A percentile compares a stretch with the other conserved stretches of the same genome.
These are phyloP conservation scores for Astraeus odoratus DNA, from an alignment of 768 basidiomycete genomes.

Conservation along the genomic window DNA sequence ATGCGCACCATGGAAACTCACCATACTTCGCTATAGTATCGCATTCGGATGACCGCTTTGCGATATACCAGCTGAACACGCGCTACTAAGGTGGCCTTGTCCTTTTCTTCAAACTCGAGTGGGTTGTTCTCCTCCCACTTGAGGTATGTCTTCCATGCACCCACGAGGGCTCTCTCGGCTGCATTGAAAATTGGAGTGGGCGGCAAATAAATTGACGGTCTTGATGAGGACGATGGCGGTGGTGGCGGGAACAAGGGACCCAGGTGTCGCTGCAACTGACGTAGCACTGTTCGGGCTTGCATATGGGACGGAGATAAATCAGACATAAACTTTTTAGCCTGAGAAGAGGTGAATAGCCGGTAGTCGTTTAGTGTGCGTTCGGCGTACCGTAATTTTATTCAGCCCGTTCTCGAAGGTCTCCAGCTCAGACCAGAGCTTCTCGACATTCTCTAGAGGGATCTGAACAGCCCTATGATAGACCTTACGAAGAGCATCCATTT, in stretches of 20 bases:
- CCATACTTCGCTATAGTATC: conserved; percentile 96
- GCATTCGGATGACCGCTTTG: conserved; percentile 86
- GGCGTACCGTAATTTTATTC: conserved; percentile 74
- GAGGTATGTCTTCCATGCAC: conserved; percentile 85
- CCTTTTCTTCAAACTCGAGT: conserved; percentile 83
- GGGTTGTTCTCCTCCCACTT: conserved; percentile 97
- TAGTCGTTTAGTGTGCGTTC: neutral
- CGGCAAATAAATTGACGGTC: conserved; percentile 52
- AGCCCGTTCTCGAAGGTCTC: conserved; percentile 86
- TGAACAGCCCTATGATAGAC: conserved; percentile 92
- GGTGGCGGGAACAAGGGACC: conserved; percentile 52
- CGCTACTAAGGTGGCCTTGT: conserved; percentile 54
- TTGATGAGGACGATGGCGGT: conserved; percentile 34
- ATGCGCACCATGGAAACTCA: conserved; percentile 29
- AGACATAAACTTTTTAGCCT: conserved; percentile 94
- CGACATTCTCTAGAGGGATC: conserved; percentile 90
- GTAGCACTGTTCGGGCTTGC: conserved; percentile 87
- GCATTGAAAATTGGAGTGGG: conserved; percentile 65
- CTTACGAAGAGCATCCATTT: conserved; percentile 88
- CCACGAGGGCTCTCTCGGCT: conserved; percentile 67
- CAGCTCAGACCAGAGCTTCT: conserved; percentile 88
- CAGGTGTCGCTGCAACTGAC: conserved; percentile 69
- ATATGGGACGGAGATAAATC: conserved; percentile 92
- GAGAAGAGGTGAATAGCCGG: conserved; percentile 9
- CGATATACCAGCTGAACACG: conserved; percentile 80